Conservation (phyloP, 2,329 filamentous ascomycete species). For the Kalaharituber pfeilii region DNA sequence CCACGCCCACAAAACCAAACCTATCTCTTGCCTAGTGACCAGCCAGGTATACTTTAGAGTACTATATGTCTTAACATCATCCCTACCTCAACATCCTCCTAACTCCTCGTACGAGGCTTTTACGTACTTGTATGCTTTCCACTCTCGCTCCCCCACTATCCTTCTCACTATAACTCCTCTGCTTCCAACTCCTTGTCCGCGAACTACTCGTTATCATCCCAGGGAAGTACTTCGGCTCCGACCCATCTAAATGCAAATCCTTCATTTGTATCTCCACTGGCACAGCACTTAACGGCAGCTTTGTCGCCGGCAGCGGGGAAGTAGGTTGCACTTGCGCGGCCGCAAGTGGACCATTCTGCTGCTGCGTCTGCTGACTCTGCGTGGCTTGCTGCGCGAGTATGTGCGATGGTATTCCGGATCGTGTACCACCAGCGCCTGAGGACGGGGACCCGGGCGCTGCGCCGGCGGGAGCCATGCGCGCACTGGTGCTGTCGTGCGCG, state of each 20-base stretch:
- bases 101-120: too few species aligned
- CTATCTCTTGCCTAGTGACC: too few species aligned
- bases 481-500: background rate
- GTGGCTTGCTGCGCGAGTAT: background rate
- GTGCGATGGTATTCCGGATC: background rate
- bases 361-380: background rate
- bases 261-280: background rate
- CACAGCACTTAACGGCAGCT: background rate
- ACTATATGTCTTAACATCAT: too few species aligned
- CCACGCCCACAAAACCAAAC: too few species aligned
- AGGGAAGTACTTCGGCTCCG: conserved; percentile 21
- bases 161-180: background rate
- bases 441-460: background rate
- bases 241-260: conserved; percentile 20
- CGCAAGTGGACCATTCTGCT: background rate
- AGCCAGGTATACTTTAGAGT: too few species aligned
- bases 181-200: background rate
- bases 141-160: background rate
- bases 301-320: background rate
- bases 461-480: background rate
- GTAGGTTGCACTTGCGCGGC: too few species aligned
- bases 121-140: too few species aligned
- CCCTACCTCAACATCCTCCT: too few species aligned
- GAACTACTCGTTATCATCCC: conserved; percentile 13
- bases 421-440: background rate